Evolutionary conservation across 768 basidiomycete genomes (phyloP), one percentile per base, ranked within the genome.

Genomic region (Terana coerulea): DNA sequence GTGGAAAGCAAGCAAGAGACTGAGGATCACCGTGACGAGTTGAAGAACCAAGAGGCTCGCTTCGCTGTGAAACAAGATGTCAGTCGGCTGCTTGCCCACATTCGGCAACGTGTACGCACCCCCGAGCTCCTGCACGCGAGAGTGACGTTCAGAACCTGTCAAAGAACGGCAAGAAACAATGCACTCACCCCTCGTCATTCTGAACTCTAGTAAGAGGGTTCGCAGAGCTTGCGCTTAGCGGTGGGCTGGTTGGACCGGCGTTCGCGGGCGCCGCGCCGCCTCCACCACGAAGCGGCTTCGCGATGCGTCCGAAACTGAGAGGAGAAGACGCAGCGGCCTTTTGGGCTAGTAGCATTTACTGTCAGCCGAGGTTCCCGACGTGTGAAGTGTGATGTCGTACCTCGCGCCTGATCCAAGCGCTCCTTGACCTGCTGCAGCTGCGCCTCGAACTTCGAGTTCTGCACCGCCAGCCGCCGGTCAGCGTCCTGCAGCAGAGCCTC

Each of bases 371-470:
- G 56, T 28, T 12, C 40, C n/a, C 25, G 15, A 24, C 14, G 12
- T 12, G 24, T 25, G 17, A 30, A 11, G 22, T 25, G 14, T 17
- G 24, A 44, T n/a, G 53, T 66, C 81, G 65, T 69, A 95, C 95
- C 90, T 70, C 92, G 81, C 52, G 93, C 91, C 67, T 94, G 91
- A 68, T 95, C 91, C 53, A 98, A 74, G 49, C 94, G 80, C 62
- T 95, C 91, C 69, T 89, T 89, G 57, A 98, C 88, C 21, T 88
- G 86, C 67, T 95, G 90, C 45, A 98, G 72, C 67, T 97, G 93
- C 34, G 83, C 80, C 70, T 98, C 94, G 72, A 94, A 95, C 71
- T 94, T 97, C 78, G 91, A 85, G 68, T 98, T 94, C 75, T 95
- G 91, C 53, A 88, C 70, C n/a, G 87, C 86, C 55, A 98, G 74